These are phyloP conservation scores for Amanita bisporigera DNA, from an alignment of 1,284 basidiomycete species.

Conservation along the genomic window DNA sequence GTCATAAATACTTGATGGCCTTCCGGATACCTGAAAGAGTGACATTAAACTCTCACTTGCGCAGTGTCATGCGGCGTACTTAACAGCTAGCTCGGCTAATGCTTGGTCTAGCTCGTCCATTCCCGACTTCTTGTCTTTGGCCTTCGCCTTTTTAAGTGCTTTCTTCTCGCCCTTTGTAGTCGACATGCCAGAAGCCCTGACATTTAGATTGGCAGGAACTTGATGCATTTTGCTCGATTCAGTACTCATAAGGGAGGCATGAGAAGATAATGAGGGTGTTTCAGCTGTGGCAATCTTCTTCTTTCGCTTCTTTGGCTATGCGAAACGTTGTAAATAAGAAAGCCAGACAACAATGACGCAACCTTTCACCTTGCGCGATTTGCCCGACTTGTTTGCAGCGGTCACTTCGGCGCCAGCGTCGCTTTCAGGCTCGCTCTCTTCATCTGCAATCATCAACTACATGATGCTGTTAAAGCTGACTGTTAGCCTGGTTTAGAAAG, in stretches of 20 bases:
- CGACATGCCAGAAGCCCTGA: slow-evolving; percentile 68
- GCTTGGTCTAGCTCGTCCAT: slow-evolving; percentile 84
- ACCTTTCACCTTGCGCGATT: slow-evolving; percentile 33
- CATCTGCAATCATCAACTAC: slow-evolving; percentile 45
- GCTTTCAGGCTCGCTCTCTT: slow-evolving; percentile 34
- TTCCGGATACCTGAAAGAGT: slow-evolving; percentile 43
- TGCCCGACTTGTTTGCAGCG: slow-evolving; percentile 49
- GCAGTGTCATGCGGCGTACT: slow-evolving; percentile 49
- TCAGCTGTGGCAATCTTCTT: slow-evolving; percentile 46
- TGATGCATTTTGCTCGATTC: background rate
- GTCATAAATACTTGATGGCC: slow-evolving; percentile 52
- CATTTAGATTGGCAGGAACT: slow-evolving; percentile 31
- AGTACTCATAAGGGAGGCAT: background rate
- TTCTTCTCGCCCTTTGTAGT: slow-evolving; percentile 49
- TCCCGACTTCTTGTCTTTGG: slow-evolving; percentile 51
- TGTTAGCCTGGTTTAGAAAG: background rate
- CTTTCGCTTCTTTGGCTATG: slow-evolving; percentile 55
- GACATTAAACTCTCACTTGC: background rate
- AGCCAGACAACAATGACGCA: slow-evolving; percentile 10
- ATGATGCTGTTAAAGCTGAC: slow-evolving; percentile 23
- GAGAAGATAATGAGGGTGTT: slow-evolving; percentile 10
- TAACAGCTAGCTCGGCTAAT: slow-evolving; percentile 79
- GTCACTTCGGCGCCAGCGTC: slow-evolving; percentile 34
- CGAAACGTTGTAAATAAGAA: background rate
- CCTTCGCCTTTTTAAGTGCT: slow-evolving; percentile 71